Base-by-base conservation (phyloP, 2,329 filamentous ascomycete genomes). In the Bipolaris gigantea region DNA sequence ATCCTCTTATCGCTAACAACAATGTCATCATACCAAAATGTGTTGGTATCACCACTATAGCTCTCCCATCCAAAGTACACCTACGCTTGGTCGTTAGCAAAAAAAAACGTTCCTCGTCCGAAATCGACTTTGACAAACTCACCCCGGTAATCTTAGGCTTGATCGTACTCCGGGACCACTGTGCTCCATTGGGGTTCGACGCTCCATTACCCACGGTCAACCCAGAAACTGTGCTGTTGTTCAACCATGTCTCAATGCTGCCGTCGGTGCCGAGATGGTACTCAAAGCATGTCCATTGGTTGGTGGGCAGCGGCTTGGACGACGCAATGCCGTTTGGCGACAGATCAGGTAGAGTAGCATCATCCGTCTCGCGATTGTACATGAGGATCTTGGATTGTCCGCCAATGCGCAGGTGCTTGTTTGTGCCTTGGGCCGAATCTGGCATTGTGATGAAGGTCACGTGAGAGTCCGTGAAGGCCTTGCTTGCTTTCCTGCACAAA, bases 401-500 rank as follows among this genome's bases (percentile, higher is more conserved):
- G 39, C 83, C 83, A 55, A 86, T 85, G 51, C 84, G 82, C 30
- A 86, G 81, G 63, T 86, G 83, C 72, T 86, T 85, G 49, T 80
- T 80, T 40, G 70, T 68, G 55, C 80, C 82, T 55, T 83, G 82
- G 2, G 81, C 76, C 0, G 81, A 75, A 72, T 86, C 84, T 2
- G 83, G 80, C 82, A 86, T 85, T 18, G 83, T 85, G 73, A 86
- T 85, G 76, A 86, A 86, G 42, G 82, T 79, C 57, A 86, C 81
- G 72, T 86, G 84, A 18, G 80, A 77, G 70, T 79, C 78, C 6
- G 81, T 84, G n/a, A 86, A 73, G 50, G 83, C 79, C 60, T 80
- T 83, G 45, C 79, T 76, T 2, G 81, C 77, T 73, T 84, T 84
- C 45, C 83, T 85, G 45, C 6, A 66, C 52, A 16, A 1, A 10